These are phyloP conservation scores for Boletus speciosus DNA, from an alignment of 768 basidiomycete genomes.

Conservation along the genomic window DNA sequence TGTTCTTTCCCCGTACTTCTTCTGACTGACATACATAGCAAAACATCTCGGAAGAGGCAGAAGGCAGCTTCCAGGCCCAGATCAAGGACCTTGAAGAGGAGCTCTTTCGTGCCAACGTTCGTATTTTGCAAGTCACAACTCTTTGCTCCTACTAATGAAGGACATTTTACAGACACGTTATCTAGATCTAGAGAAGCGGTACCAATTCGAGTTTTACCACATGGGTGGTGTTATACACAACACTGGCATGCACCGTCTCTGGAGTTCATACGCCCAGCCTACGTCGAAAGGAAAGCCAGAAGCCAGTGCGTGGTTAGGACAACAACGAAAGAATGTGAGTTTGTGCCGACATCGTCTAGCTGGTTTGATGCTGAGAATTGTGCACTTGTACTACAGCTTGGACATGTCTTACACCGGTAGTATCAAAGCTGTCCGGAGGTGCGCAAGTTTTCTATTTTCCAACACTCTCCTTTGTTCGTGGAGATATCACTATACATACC, in stretches of 20 bases:
- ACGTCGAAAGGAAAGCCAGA: constrained; percentile 43
- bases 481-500: constrained; percentile 13
- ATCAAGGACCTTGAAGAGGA: constrained; percentile 68
- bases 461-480: constrained; percentile 1
- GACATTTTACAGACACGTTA: constrained; percentile 40
- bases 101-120: constrained; percentile 53
- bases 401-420: constrained; percentile 27
- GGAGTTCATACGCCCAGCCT: constrained; percentile 55
- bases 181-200: constrained; percentile 54
- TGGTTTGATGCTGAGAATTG: not conserved
- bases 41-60: constrained; percentile 69
- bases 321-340: constrained; percentile 53
- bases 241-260: constrained; percentile 59
- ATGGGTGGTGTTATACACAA: constrained; percentile 76
- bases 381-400: constrained; percentile 20
- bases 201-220: constrained; percentile 74
- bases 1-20: not conserved
- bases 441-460: not conserved
- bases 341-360: not conserved
- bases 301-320: constrained; percentile 67
- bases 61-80: constrained; percentile 60
- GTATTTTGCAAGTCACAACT: not conserved
- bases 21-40: constrained; percentile 21
- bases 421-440: not conserved
- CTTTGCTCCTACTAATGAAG: not conserved